phyloP scores from a whole-genome alignment of 495 filamentous ascomycete species.

The Penicillium egyptiacum region DNA sequence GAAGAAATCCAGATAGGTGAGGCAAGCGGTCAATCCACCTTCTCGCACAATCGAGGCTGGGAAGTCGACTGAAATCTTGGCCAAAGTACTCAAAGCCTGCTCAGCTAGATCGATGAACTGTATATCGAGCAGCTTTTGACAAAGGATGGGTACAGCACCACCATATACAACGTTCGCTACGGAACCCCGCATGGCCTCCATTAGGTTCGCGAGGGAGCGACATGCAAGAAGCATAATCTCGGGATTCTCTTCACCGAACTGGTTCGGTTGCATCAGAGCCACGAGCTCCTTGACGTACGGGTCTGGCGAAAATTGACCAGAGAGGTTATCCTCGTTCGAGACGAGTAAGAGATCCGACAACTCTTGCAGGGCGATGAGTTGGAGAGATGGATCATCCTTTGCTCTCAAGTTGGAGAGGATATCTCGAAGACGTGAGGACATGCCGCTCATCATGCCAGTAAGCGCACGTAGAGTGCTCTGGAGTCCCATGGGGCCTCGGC shows the following conservation, averaged over 20 bases:
- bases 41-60: constrained; percentile 94
- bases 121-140: constrained; percentile 91
- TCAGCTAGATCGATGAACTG: constrained; percentile 96
- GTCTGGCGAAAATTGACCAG: constrained; percentile 93
- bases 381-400: constrained; percentile 84
- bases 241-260: constrained; percentile 85
- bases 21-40: constrained; percentile 88
- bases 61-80: constrained; percentile 97
- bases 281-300: constrained; percentile 95
- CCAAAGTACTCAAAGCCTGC: constrained; percentile 92
- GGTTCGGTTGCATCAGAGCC: constrained; percentile 83
- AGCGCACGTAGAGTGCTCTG: constrained; percentile 81
- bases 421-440: constrained; percentile 75
- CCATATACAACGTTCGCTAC: constrained; percentile 96
- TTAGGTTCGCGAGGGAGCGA: constrained; percentile 92
- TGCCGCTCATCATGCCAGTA: constrained; percentile 86
- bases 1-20: constrained; percentile 96
- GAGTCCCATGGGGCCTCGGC: constrained; percentile 63
- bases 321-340: constrained; percentile 94
- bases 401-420: constrained; percentile 80
- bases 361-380: constrained; percentile 90
- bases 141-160: constrained; percentile 89
- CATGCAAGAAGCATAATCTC: constrained; percentile 98
- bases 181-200: constrained; percentile 93
- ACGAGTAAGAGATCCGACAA: constrained; percentile 90